Evolutionary conservation across 805 yeast species (phyloP).

Genomic region (Schwanniomyces occidentalis): DNA sequence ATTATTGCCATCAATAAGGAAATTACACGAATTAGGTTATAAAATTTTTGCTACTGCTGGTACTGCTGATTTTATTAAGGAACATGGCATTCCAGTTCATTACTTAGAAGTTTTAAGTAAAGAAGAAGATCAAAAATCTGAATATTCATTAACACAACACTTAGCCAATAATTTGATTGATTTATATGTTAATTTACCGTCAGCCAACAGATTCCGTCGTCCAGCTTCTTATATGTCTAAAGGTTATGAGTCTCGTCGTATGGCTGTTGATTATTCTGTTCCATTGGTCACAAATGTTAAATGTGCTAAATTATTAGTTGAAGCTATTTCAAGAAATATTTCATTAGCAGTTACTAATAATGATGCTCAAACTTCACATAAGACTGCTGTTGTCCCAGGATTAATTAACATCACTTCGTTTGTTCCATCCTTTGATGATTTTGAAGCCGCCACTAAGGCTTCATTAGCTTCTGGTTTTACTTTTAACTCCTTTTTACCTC

Average conservation of each 20-base stretch:
- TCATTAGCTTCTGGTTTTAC: constrained; percentile 88
- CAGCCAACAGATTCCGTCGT: constrained; percentile 95
- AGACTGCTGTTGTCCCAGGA: constrained; percentile 82
- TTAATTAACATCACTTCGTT: constrained; percentile 79
- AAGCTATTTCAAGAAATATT: constrained; percentile 80
- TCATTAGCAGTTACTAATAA: constrained; percentile 67
- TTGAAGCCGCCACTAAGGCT: constrained; percentile 66
- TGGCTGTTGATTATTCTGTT: constrained; percentile 98
- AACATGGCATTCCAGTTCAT: constrained; percentile 91
- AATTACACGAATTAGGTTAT: constrained; percentile 80
- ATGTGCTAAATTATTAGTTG: constrained; percentile 92
- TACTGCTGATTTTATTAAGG: constrained; percentile 97
- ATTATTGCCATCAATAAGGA: constrained; percentile 81
- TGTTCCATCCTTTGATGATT: constrained; percentile 69
- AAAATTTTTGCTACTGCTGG: constrained; percentile 97
- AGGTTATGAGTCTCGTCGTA: constrained; percentile 98
- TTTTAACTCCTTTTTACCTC: constrained; percentile 77
- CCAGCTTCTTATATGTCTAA: constrained; percentile 97
- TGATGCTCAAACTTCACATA: constrained; percentile 91
- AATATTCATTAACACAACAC: constrained; percentile 94
- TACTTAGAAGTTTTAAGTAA: constrained; percentile 85
- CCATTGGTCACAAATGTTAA: constrained; percentile 97
- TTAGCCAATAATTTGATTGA: constrained; percentile 96
- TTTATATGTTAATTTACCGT: constrained; percentile 93
- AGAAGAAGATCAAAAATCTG: constrained; percentile 79